Base-by-base conservation (phyloP, 2,329 filamentous ascomycete species). In the Penicillium sp. region DNA sequence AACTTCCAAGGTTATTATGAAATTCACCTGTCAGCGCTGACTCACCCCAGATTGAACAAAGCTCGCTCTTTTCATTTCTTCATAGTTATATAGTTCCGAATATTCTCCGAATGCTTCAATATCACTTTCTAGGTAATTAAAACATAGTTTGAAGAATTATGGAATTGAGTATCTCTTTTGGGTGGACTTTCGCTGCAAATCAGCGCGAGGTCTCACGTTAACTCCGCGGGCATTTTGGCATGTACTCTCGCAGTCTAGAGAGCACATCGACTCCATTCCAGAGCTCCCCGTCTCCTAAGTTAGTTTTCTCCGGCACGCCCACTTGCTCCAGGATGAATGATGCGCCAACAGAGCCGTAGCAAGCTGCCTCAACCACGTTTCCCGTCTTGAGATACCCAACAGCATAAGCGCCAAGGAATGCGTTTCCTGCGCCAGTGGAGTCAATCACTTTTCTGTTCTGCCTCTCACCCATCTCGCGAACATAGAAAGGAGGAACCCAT, bases 361-460 rank as follows among this genome's bases (percentile, higher is more conserved):
- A 56, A n/a, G 54, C 54, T 4, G 63, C 58, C 15, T 58, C 32
- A 1, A 51, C n/a, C 1, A 50, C 17, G 47, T 55, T 42, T 6
- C 18, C 26, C 0, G 51, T 55, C 9, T 45, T 37, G 15, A 51
- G 32, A 18, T 60, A 57, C 4, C 58, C 56, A 10, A 62, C 39
- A 3, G 55, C 46, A 35, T 59, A 59, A 1, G 58, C 63, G 6
- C 64, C 63, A 3, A 68, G 45, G 29, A 68, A 67, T 0, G 63
- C 55, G 38, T 68, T 68, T 3, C 65, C 63, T 0, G 60, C 64
- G 1, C 64, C 62, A 17, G 65, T 68, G 1, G 63, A 50, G 39
- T 68, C 64, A 14, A 67, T 48, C 0, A 67, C 49, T 10, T 45
- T 53, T 4, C 19, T 11, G 13, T 41, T n/a, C 4, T 32, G 21